Evolutionary conservation across 148 eudicot species (phyloP).

Genomic region (Drosera capensis): DNA sequence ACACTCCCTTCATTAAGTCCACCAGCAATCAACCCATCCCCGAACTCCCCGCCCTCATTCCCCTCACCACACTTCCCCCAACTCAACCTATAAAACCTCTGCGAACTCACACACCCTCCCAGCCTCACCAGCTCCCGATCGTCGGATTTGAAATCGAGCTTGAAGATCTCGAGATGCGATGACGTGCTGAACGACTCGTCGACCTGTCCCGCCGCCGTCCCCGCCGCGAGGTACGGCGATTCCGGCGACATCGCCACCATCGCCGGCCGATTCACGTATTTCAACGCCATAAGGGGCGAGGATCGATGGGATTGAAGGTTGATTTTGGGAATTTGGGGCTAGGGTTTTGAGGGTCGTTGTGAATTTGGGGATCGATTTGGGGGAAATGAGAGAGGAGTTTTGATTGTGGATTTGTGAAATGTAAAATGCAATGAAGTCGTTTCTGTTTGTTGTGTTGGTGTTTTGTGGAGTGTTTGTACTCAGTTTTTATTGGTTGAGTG

Average conservation of each 20-base stretch:
- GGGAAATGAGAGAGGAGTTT: no score
- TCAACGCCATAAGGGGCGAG: slow-evolving; percentile 76
- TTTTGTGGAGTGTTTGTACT: no score
- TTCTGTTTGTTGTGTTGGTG: no score
- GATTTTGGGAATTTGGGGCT: no score
- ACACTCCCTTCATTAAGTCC: slow-evolving; percentile 71
- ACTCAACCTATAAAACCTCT: slow-evolving; percentile 64
- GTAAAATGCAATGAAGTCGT: no score
- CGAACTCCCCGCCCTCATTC: slow-evolving; percentile 56
- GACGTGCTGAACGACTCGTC: slow-evolving; percentile 85
- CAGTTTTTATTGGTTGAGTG: no score
- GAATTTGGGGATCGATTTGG: no score
- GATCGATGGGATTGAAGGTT: no score
- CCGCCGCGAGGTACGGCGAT: slow-evolving; percentile 64
- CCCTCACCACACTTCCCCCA: slow-evolving; percentile 43
- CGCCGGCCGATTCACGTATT: slow-evolving; percentile 72
- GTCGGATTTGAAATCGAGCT: slow-evolving; percentile 72
- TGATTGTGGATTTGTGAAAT: no score
- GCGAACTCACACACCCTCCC: slow-evolving; percentile 47
- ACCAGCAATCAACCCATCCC: slow-evolving; percentile 60
- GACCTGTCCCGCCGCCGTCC: slow-evolving; percentile 95
- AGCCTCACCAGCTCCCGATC: slow-evolving; percentile 36
- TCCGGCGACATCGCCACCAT: slow-evolving; percentile 82
- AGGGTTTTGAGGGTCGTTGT: no score
- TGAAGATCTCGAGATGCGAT: slow-evolving; percentile 64